phyloP scores from a whole-genome alignment of 345 rosid species.

The Acer campestre region DNA sequence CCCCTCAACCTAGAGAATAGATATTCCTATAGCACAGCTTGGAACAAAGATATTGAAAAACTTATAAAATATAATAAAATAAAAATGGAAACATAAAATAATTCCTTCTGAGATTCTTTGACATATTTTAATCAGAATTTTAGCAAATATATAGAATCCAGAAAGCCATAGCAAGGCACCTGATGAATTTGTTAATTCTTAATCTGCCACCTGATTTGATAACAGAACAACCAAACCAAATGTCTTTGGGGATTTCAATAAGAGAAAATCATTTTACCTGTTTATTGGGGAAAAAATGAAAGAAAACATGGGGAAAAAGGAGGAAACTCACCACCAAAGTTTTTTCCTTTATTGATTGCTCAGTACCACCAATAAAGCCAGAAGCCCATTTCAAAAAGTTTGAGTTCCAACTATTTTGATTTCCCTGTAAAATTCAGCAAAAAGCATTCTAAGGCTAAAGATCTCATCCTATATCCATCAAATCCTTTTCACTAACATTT shows the following conservation, averaged over 20 bases:
- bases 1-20: no score
- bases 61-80: no score
- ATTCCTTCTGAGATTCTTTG: no score
- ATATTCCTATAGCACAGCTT: no score
- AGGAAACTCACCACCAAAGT: slow-evolving; percentile 39
- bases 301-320: neutral
- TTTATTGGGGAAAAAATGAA: neutral
- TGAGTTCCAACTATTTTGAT: slow-evolving; percentile 68
- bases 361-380: slow-evolving; percentile 71
- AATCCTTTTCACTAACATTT: neutral
- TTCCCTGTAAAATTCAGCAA: slow-evolving; percentile 43
- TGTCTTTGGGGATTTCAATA: neutral
- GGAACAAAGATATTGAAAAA: no score
- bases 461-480: neutral
- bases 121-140: neutral
- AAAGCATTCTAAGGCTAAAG: slow-evolving; percentile 14
- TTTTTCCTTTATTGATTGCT: slow-evolving; percentile 48
- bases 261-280: neutral
- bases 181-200: neutral
- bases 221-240: neutral
- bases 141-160: neutral
- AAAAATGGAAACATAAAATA: no score
- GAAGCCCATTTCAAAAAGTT: slow-evolving; percentile 95
- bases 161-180: neutral
- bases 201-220: neutral